phyloP scores from a whole-genome alignment of 148 eudicot genomes.

The Pouteria glomerata region DNA sequence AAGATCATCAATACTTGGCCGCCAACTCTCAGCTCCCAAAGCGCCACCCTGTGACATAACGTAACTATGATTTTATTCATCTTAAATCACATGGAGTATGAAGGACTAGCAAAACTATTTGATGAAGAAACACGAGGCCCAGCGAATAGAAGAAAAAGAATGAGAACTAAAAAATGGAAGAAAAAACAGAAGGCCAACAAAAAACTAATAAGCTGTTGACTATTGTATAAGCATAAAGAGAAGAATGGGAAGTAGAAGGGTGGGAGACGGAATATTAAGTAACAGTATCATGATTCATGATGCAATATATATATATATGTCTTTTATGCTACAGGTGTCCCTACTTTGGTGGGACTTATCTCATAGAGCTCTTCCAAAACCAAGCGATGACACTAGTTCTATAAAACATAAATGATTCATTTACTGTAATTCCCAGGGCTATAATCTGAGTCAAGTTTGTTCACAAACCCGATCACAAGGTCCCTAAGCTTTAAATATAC shows the following conservation, averaged over 20 bases:
- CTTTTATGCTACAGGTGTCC: too few species aligned
- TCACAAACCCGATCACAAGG: not conserved
- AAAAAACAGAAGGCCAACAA: not conserved
- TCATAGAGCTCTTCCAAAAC: too few species aligned
- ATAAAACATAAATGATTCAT: too few species aligned
- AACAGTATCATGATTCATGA: too few species aligned
- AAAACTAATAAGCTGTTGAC: too few species aligned
- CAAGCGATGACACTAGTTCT: too few species aligned
- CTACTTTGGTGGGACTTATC: too few species aligned
- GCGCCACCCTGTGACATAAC: conserved; percentile 54
- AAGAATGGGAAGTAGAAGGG: not conserved
- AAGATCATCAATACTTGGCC: conserved; percentile 52
- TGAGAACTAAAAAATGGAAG: not conserved
- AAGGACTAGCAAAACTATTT: not conserved
- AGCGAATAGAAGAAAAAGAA: not conserved
- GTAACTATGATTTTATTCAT: not conserved
- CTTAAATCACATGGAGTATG: not conserved
- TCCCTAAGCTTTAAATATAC: not conserved
- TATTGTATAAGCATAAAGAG: too few species aligned
- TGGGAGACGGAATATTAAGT: not conserved
- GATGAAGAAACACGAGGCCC: not conserved
- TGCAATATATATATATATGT: too few species aligned
- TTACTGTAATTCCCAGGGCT: too few species aligned
- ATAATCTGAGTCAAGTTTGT: too few species aligned
- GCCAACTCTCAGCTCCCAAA: conserved; percentile 65